These are phyloP conservation scores for Botrytis hyacinthi DNA, from an alignment of 2,329 filamentous ascomycete species.

Conservation along the genomic window DNA sequence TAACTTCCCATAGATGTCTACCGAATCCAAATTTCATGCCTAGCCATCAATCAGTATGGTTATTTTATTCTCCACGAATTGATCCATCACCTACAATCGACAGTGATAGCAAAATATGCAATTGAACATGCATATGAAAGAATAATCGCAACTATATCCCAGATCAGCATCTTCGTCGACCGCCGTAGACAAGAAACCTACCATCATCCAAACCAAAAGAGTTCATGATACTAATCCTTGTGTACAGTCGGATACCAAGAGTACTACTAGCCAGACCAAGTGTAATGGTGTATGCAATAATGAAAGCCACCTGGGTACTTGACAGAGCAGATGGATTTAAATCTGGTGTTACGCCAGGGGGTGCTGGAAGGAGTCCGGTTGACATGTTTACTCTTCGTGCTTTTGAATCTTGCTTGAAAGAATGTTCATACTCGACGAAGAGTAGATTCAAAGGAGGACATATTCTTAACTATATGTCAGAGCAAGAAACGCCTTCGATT, in stretches of 20 bases:
- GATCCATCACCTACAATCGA: not conserved
- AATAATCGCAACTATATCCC: not conserved
- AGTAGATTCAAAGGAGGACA: not conserved
- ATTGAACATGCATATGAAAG: constrained; percentile 7
- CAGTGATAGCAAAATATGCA: constrained; percentile 1
- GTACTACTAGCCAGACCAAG: not conserved
- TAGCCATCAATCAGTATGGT: not conserved
- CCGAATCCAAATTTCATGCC: constrained; percentile 8
- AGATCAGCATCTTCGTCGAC: not conserved
- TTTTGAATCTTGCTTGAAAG: too few relatives aligned
- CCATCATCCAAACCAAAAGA: constrained; percentile 3
- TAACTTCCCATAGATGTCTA: constrained; percentile 5
- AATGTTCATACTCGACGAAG: not conserved
- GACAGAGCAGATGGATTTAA: not conserved
- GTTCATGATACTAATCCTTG: not conserved
- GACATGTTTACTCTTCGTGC: not conserved
- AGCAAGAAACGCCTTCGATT: not conserved
- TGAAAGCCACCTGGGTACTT: not conserved
- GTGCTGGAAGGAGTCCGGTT: constrained; percentile 4
- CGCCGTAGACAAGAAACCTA: not conserved
- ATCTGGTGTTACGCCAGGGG: not conserved
- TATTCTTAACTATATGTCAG: not conserved
- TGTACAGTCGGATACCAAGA: constrained; percentile 3
- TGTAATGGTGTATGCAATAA: not conserved
- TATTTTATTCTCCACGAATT: not conserved